phyloP scores from a whole-genome alignment of 2,329 filamentous ascomycete genomes.

The Nothophoma quercina region DNA sequence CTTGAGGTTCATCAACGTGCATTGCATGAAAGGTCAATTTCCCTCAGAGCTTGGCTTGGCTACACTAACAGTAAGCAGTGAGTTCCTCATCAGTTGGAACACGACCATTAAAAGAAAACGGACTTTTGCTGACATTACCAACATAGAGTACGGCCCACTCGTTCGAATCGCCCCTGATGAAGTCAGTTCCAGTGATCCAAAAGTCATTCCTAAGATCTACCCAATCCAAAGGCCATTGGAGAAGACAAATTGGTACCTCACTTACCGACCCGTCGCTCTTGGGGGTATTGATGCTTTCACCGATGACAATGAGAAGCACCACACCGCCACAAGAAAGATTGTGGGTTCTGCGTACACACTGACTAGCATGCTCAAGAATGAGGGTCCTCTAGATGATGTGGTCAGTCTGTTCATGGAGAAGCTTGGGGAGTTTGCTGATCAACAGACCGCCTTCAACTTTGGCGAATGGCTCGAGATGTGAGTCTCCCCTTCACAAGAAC shows the following conservation, averaged over 20 bases:
- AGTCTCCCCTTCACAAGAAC: neutral
- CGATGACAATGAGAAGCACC: slow-evolving; percentile 7
- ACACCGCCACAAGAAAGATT: slow-evolving; percentile 5
- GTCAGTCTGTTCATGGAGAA: slow-evolving; percentile 16
- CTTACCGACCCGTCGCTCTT: slow-evolving; percentile 26
- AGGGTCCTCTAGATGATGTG: slow-evolving; percentile 20
- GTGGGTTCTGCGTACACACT: slow-evolving; percentile 8
- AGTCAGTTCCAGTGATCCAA: slow-evolving; percentile 22
- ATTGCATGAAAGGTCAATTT: slow-evolving; percentile 17
- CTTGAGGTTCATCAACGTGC: slow-evolving; percentile 22
- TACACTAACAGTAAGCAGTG: neutral
- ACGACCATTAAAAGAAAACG: no score
- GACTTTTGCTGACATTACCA: neutral
- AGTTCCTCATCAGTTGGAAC: neutral
- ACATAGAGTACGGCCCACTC: slow-evolving; percentile 37
- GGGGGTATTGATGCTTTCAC: slow-evolving; percentile 26
- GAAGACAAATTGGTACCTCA: slow-evolving; percentile 32
- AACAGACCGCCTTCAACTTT: slow-evolving; percentile 20
- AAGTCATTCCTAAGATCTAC: slow-evolving; percentile 24
- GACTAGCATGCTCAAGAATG: slow-evolving; percentile 24
- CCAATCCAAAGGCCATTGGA: slow-evolving; percentile 23
- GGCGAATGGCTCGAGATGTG: slow-evolving; percentile 43
- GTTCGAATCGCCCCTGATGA: slow-evolving; percentile 58
- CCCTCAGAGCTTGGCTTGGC: neutral
- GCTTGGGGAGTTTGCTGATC: slow-evolving; percentile 25